Evolutionary conservation across 1,284 basidiomycete species (phyloP).

Genomic region (Marasmius fiardii): DNA sequence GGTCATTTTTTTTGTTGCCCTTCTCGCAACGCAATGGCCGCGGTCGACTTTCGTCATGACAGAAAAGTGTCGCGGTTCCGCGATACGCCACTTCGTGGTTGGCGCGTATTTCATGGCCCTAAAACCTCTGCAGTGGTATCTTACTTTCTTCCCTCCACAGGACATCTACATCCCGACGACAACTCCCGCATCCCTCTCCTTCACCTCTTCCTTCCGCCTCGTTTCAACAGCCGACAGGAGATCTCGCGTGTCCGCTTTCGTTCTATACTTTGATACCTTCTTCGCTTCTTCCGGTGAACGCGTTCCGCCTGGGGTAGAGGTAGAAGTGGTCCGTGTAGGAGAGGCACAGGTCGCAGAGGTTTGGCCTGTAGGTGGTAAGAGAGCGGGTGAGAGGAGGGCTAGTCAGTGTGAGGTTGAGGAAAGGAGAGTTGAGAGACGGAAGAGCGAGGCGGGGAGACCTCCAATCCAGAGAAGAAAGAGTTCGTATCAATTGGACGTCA

Average conservation of each 20-base stretch:
- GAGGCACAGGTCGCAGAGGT: slow-evolving; percentile 69
- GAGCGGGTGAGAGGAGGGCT: slow-evolving; percentile 46
- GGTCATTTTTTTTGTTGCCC: too few relatives aligned
- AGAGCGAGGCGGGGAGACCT: neutral
- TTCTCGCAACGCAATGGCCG: too few relatives aligned
- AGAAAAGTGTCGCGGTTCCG: too few relatives aligned
- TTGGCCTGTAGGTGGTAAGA: slow-evolving; percentile 68
- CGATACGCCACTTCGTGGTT: too few relatives aligned
- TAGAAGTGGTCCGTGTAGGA: slow-evolving; percentile 50
- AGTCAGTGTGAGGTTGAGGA: slow-evolving; percentile 12
- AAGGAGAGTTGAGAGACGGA: neutral
- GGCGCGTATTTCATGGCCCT: too few relatives aligned
- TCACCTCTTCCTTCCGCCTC: slow-evolving; percentile 73
- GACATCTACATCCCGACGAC: slow-evolving; percentile 72
- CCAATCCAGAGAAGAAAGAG: slow-evolving; percentile 22
- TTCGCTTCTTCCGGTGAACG: slow-evolving; percentile 67
- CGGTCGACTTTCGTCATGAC: too few relatives aligned
- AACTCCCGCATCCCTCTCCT: slow-evolving; percentile 72
- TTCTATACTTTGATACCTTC: slow-evolving; percentile 95
- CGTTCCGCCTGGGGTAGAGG: slow-evolving; percentile 47
- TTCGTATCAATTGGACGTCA: slow-evolving; percentile 50
- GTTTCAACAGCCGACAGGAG: slow-evolving; percentile 53
- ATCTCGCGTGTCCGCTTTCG: slow-evolving; percentile 74
- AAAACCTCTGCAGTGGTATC: too few relatives aligned
- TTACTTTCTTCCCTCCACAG: slow-evolving; percentile 24